These are phyloP conservation scores for Annona cherimola DNA, from an alignment of 164 flowering plant genomes.

Conservation along the genomic window DNA sequence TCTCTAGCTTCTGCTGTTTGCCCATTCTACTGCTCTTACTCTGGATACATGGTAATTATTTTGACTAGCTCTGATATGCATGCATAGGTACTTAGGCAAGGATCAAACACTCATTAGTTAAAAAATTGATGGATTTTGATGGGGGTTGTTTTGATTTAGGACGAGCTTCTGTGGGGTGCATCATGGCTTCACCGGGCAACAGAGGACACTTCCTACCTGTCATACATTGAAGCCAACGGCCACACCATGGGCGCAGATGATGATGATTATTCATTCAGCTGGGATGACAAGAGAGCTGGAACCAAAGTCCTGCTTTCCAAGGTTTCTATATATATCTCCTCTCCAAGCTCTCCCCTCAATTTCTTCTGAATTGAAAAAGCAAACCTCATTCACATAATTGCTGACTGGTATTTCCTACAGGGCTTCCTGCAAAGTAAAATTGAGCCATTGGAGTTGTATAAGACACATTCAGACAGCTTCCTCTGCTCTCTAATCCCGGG, in stretches of 20 bases:
- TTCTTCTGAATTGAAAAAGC: not conserved
- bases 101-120: too few species aligned
- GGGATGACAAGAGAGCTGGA: constrained; percentile 91
- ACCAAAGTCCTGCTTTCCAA: constrained; percentile 82
- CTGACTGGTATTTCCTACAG: constrained; percentile 24
- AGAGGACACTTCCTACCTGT: constrained; percentile 40
- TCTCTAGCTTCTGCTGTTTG: constrained; percentile 55
- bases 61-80: too few species aligned
- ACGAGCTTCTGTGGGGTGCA: constrained; percentile 99
- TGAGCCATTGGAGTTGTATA: constrained; percentile 56
- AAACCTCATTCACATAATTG: not conserved
- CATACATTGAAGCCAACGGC: constrained; percentile 80
- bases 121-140: too few species aligned
- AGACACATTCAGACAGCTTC: constrained; percentile 79
- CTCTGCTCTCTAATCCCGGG: constrained; percentile 86
- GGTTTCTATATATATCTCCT: constrained; percentile 26
- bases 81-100: too few species aligned
- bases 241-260: constrained; percentile 76
- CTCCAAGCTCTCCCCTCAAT: too few species aligned
- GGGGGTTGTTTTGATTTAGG: constrained; percentile 31
- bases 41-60: constrained; percentile 38
- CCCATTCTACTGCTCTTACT: constrained; percentile 91
- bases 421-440: constrained; percentile 48
- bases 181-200: constrained; percentile 87
- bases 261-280: constrained; percentile 78